These are phyloP conservation scores for Cryptosporidium sp. DNA, from an alignment of 169 alveolate genomes.

Conservation along the genomic window DNA sequence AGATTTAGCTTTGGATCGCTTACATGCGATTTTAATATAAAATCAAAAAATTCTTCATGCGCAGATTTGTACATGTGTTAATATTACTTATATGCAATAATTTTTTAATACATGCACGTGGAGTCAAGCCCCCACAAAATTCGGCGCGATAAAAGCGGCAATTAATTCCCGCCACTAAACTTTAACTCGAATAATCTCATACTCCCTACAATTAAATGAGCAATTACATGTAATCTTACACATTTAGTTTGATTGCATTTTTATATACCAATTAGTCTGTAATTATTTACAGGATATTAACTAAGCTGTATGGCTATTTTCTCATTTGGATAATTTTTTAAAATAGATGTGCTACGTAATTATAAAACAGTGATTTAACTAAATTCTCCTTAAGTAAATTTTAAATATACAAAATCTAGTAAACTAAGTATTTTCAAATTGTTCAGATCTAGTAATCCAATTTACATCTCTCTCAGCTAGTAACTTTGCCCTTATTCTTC, in stretches of 20 bases:
- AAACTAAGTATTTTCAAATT: neutral
- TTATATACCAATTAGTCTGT: too few species aligned
- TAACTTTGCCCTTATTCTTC: slow-evolving; percentile 72
- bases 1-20: slow-evolving; percentile 40
- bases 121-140: slow-evolving; percentile 76
- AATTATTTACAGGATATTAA: neutral
- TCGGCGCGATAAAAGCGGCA: slow-evolving; percentile 11
- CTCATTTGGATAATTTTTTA: neutral
- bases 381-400: neutral
- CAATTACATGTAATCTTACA: neutral
- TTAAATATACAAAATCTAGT: neutral
- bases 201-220: neutral
- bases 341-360: neutral
- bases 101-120: slow-evolving; percentile 68
- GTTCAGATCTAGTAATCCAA: neutral
- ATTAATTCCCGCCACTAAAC: neutral
- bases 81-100: slow-evolving; percentile 1
- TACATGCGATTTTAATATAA: slow-evolving; percentile 49
- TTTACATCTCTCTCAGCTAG: slow-evolving; percentile 57
- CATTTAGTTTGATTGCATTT: too few species aligned
- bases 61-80: slow-evolving; percentile 72
- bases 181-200: neutral
- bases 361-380: neutral
- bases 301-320: neutral
- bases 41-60: slow-evolving; percentile 74